A percentile compares a stretch with the other conserved stretches of the same genome.
Evolutionary conservation across 148 eudicot species (phyloP).

Genomic region (Rhododendron vialii): DNA sequence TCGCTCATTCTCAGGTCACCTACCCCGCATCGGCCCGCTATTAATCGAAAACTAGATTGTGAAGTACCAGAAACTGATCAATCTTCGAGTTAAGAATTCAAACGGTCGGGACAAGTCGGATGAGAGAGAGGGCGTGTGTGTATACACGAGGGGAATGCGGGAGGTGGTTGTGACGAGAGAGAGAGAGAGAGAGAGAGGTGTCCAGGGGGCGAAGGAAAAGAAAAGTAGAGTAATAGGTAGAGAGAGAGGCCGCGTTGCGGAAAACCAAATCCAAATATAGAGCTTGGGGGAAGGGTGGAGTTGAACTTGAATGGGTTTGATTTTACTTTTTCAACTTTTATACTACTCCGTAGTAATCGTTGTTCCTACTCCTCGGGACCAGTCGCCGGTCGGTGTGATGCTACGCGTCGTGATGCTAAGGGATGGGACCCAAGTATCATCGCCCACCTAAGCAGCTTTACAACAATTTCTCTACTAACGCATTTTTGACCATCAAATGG

Average conservation of each 20-base stretch:
- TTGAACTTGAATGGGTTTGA: neutral
- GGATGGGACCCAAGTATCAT: neutral
- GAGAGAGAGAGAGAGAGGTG: neutral
- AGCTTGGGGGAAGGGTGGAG: neutral
- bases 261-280: neutral
- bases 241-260: neutral
- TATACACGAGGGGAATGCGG: neutral
- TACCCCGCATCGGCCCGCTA: neutral
- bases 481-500: too few species aligned
- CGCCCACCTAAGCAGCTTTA: neutral
- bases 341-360: neutral
- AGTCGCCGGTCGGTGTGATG: neutral
- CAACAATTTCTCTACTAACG: too few species aligned
- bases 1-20: neutral
- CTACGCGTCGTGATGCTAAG: neutral
- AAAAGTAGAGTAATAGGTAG: neutral
- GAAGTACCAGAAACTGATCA: neutral
- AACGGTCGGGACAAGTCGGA: neutral
- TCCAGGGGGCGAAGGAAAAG: neutral
- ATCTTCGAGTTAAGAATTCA: neutral
- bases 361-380: neutral
- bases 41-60: neutral
- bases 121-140: neutral
- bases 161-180: neutral
- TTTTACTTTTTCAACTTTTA: neutral